Percentiles rank a stretch among this genome's conserved stretches.
phyloP scores from a whole-genome alignment of 2,329 filamentous ascomycete genomes.

The Cadophora sp. region DNA sequence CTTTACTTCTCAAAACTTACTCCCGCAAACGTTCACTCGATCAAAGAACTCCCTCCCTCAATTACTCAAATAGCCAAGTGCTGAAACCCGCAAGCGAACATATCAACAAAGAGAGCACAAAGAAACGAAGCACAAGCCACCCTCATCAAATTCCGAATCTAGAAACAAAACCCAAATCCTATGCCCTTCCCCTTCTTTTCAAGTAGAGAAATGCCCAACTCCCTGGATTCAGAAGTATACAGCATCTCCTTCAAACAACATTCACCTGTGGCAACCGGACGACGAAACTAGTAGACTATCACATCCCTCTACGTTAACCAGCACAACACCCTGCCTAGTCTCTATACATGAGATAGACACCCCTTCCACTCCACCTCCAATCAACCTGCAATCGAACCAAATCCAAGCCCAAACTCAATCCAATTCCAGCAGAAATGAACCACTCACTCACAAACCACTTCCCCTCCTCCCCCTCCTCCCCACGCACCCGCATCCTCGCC shows the following conservation, averaged over 20 bases:
- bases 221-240: not conserved
- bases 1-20: too few species aligned
- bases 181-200: too few species aligned
- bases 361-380: too few species aligned
- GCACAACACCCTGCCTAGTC: not conserved
- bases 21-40: not conserved
- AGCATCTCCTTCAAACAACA: not conserved
- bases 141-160: too few species aligned
- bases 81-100: not conserved
- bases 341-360: not conserved
- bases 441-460: too few species aligned
- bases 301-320: not conserved
- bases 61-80: not conserved
- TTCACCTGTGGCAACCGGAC: not conserved
- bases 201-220: not conserved
- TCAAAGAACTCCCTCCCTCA: not conserved
- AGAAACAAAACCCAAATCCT: too few species aligned
- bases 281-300: not conserved
- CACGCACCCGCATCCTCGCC: too few species aligned
- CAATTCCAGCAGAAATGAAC: too few species aligned
- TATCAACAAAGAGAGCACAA: not conserved
- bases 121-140: too few species aligned
- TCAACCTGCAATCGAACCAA: too few species aligned
- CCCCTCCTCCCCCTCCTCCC: too few species aligned
- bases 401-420: too few species aligned